Evolutionary conservation across 1,284 basidiomycete genomes (phyloP).

Genomic region (Ceratobasidium theobromae): DNA sequence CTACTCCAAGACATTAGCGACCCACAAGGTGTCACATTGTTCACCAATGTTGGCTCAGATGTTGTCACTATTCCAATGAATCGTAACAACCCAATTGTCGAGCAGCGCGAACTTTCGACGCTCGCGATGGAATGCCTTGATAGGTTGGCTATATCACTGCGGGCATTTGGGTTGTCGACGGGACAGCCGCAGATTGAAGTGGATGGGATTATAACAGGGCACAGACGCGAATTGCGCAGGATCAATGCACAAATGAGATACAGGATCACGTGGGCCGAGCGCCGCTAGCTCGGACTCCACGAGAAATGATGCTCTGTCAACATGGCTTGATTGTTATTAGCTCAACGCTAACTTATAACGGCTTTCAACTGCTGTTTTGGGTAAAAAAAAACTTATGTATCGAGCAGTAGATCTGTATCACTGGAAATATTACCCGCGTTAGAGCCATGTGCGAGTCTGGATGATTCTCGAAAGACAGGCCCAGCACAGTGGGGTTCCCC

Average conservation of each 20-base stretch:
- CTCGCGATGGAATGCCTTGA: conserved; percentile 9
- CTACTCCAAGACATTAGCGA: not conserved
- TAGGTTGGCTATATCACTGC: not conserved
- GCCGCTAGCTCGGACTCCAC: not conserved
- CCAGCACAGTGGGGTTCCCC: conserved; percentile 11
- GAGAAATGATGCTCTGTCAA: not conserved
- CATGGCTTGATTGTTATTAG: not conserved
- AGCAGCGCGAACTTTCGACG: conserved; percentile 1
- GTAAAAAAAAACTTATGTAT: conserved; percentile 22
- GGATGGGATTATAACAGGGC: not conserved
- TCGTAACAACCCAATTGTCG: not conserved
- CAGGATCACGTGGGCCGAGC: conserved; percentile 23
- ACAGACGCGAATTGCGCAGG: not conserved
- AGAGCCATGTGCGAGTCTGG: not conserved
- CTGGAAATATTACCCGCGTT: conserved; percentile 20
- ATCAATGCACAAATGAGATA: conserved; percentile 6
- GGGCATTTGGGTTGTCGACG: not conserved
- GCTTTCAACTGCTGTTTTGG: conserved; percentile 30
- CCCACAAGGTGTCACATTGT: not conserved
- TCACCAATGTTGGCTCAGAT: not conserved
- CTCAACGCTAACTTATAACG: conserved; percentile 32
- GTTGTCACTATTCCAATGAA: not conserved
- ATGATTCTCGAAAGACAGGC: not conserved
- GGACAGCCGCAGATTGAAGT: not conserved
- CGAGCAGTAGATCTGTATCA: conserved; percentile 4